These are phyloP conservation scores for Amesomyces nigricolor DNA, from an alignment of 2,329 filamentous ascomycete species.

Conservation along the genomic window DNA sequence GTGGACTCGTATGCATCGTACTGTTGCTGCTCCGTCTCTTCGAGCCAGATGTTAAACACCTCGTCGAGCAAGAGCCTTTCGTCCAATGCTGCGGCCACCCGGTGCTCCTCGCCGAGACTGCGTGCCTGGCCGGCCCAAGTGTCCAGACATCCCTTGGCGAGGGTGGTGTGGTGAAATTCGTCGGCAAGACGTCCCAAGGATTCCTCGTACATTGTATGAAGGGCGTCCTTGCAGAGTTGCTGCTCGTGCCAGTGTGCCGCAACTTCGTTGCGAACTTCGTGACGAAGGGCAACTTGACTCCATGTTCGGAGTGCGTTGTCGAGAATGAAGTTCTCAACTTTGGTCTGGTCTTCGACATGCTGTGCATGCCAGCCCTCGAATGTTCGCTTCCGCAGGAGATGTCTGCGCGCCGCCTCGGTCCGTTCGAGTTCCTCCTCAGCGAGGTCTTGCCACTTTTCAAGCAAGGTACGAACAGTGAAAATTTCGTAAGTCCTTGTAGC, in stretches of 20 bases:
- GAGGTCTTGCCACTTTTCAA: constrained; percentile 63
- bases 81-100: constrained; percentile 17
- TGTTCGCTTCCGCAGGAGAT: constrained; percentile 63
- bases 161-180: constrained; percentile 16
- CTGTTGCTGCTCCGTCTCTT: constrained; percentile 21
- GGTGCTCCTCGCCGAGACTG: constrained; percentile 11
- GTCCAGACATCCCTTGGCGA: constrained; percentile 16
- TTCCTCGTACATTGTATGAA: constrained; percentile 31
- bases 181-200: constrained; percentile 27
- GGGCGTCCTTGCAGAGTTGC: constrained; percentile 28
- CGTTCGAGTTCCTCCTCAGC: constrained; percentile 60
- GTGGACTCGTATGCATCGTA: constrained; percentile 17
- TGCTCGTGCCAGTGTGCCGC: constrained; percentile 30
- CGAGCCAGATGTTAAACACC: constrained; percentile 24
- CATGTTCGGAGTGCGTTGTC: constrained; percentile 28
- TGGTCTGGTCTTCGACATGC: constrained; percentile 53
- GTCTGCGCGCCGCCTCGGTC: constrained; percentile 62
- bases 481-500: constrained; percentile 60
- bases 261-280: constrained; percentile 21
- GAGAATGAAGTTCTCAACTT: constrained; percentile 37
- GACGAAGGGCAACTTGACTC: constrained; percentile 24
- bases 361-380: constrained; percentile 66
- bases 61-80: constrained; percentile 23
- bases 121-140: constrained; percentile 23
- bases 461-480: constrained; percentile 58